Base-by-base conservation (phyloP, 257 asterid genomes). In the Solanum appendiculatum region DNA sequence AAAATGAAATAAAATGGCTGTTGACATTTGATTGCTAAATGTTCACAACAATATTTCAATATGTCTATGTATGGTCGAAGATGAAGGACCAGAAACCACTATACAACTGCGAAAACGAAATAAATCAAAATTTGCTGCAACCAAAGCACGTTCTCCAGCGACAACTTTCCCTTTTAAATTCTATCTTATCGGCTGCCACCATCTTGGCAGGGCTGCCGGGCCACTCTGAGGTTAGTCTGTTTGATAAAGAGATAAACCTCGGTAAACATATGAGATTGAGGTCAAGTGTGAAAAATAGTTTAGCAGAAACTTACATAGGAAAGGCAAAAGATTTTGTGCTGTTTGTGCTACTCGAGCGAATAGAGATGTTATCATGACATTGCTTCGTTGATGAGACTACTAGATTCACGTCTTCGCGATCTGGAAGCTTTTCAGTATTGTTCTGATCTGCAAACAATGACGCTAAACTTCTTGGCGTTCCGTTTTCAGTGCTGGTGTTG, bases 291-390 rank as follows among this genome's bases (percentile, higher is more conserved):
- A 36, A 29, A 27, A 27, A 7, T 13, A 27, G 83, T 15, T 68
- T 1, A 39, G 36, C 82, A 48, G 51, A 12, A 64, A 88, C 90
- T 88, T 82, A 90, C 92, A 86, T 23, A 18, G 92, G 92, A 66
- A 90, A 90, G 27, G 92, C 92, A 66, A 90, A 90, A 68, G 92
- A 90, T 40, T 86, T 15, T 8, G 89, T 84, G 87, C 92, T 90
- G 27, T 90, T 72, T 44, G 92, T 90, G 92, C 92, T 90, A 44
- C 77, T 88, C 6, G 92, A 90, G 5, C 89, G 90, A 20, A 84
- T 60, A 31, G 92, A 90, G 60, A 86, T 86, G 89, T 56, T 84
- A 33, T 51, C 90, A 12, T 85, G 82, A 74, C 36, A 48, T 81
- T 73, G 84, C 42, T 74, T 81, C 29, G 70, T 51, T 25, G 64